phyloP scores from a whole-genome alignment of 352 stramenopile species.

The Globisporangium takayamanum region DNA sequence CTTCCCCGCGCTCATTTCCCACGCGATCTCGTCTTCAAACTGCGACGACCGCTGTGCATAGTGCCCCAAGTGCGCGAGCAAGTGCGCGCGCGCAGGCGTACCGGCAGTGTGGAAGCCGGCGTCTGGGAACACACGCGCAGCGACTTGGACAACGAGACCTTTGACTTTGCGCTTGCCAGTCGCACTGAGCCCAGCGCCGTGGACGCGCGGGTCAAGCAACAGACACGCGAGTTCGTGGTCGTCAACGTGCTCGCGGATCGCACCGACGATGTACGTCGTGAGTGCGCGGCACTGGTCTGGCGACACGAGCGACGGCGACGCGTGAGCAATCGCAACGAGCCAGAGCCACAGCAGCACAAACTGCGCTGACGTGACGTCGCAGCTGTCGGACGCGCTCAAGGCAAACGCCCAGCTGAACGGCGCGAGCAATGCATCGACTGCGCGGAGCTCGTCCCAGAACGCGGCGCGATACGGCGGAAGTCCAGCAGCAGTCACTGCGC shows the following conservation, averaged over 20 bases:
- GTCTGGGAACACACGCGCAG: constrained; percentile 18
- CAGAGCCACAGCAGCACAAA: constrained; percentile 45
- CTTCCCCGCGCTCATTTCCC: constrained; percentile 41
- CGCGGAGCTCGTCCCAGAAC: constrained; percentile 30
- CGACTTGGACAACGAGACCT: constrained; percentile 34
- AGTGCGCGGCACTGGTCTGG: constrained; percentile 13
- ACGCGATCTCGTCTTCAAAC: constrained; percentile 37
- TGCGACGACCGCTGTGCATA: constrained; percentile 27
- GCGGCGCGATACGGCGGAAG: constrained; percentile 9
- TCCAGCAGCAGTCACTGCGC: background rate
- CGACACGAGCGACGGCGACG: constrained; percentile 5
- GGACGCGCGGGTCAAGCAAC: constrained; percentile 40
- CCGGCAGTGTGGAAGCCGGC: constrained; percentile 12
- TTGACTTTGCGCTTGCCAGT: constrained; percentile 38
- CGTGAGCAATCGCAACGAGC: constrained; percentile 22
- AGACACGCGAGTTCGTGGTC: constrained; percentile 39
- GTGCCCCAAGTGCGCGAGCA: constrained; percentile 34
- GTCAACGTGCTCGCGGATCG: constrained; percentile 10
- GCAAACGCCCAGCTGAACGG: constrained; percentile 41
- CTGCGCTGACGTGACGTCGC: constrained; percentile 26
- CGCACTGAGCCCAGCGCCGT: constrained; percentile 30
- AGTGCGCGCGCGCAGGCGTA: constrained; percentile 10
- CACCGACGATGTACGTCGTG: constrained; percentile 6
- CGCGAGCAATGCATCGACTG: constrained; percentile 28
- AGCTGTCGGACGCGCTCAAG: constrained; percentile 24